Conservation (phyloP, 1,139 yeast species). For the Scheffersomyces segobiensis region DNA sequence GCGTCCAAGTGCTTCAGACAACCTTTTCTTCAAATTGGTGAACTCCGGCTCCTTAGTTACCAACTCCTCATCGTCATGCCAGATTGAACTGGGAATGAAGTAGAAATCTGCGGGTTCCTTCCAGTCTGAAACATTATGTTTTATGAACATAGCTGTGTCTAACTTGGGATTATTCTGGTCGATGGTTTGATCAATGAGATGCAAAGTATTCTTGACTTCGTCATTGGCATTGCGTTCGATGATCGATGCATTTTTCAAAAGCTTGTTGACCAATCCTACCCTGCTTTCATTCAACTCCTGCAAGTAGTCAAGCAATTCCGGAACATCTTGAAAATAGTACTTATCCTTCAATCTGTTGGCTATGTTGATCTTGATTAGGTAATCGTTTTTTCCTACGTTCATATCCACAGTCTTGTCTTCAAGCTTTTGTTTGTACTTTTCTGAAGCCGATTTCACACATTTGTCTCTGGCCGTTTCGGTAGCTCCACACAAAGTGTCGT, state of each 20-base stretch:
- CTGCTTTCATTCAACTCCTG: conserved; percentile 85
- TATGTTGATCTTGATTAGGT: conserved; percentile 75
- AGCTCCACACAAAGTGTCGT: conserved; percentile 76
- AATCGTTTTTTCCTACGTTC: conserved; percentile 84
- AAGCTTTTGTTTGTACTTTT: conserved; percentile 57
- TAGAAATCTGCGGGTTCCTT: conserved; percentile 82
- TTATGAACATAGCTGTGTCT: conserved; percentile 89
- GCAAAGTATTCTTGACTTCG: conserved; percentile 53
- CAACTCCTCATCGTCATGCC: conserved; percentile 95
- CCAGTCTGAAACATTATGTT: conserved; percentile 80
- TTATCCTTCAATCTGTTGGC: conserved; percentile 93
- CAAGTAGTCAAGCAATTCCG: conserved; percentile 82
- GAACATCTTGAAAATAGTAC: conserved; percentile 89
- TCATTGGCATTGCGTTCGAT: conserved; percentile 63
- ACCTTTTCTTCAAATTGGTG: conserved; percentile 58
- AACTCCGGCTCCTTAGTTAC: conserved; percentile 64
- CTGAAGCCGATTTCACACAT: conserved; percentile 57
- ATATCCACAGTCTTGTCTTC: conserved; percentile 71
- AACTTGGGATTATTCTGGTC: conserved; percentile 71
- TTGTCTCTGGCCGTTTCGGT: conserved; percentile 83
- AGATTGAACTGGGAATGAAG: conserved; percentile 85
- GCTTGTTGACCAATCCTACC: conserved; percentile 67
- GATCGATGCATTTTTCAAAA: conserved; percentile 63
- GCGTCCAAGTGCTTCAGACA: conserved; percentile 50
- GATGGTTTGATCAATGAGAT: conserved; percentile 56